Evolutionary conservation across 1,139 yeast species (phyloP), one percentile per base, ranked within the genome.

Genomic region (Kodamaea sp.): DNA sequence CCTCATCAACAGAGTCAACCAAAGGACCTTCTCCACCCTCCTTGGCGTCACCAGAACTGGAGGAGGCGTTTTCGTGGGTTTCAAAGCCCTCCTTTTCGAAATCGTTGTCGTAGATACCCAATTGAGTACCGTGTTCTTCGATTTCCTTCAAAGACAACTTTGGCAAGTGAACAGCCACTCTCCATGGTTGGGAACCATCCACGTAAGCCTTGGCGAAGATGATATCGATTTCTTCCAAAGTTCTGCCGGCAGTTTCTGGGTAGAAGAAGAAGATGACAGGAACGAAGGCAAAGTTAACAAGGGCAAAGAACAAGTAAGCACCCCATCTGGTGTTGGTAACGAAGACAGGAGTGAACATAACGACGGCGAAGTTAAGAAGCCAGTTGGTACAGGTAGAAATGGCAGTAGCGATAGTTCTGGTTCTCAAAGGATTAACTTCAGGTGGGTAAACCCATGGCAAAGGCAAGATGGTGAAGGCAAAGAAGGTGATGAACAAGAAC

Each of bases 371-470:
- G 57, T 72, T 72, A 58, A 67, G 64, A 35, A 66, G 53, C 78
- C 78, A 73, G 62, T 75, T 74, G 40, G 78, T 55, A 46, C 66
- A 62, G 11, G 68, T 63, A 27, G 63, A 57, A 22, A 75, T 59
- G 24, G 80, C 83, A 34, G 76, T 63, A 54, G 66, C 81, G 61
- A 55, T 66, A 31, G 81, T 76, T 63, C 84, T 74, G 29, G 79
- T 73, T 53, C 74, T 68, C 55, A 76, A 67, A n/a, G 84, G 82
- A 50, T 77, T 71, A 39, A 78, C 73, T 58, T 79, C 85, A 29
- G 83, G 78, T 34, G 81, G 81, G 58, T 77, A 76, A 34, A 78
- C 63, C 73, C 80, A 74, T 46, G 80, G 77, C 58, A 76, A 51
- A 11, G 61, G 61, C 48, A 56, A 52, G 41, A 56, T 54, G 34